Conservation (phyloP, 2,329 filamentous ascomycete genomes). For the Aspergillus costaricaensis region DNA sequence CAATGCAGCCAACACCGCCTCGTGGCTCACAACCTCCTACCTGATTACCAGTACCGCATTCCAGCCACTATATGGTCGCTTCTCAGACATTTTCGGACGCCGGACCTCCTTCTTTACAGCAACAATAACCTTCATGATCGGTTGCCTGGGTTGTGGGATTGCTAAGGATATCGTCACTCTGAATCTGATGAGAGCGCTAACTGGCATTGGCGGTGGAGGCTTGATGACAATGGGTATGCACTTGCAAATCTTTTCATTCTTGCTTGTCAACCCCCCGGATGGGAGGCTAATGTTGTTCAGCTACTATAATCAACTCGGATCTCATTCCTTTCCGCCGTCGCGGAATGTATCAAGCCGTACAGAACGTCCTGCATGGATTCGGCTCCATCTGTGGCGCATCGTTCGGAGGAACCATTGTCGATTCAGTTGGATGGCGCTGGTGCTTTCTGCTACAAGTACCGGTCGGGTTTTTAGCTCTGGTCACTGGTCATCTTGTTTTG, state of each 20-base stretch:
- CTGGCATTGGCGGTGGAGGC: slow-evolving; percentile 72
- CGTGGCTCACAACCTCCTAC: slow-evolving; percentile 61
- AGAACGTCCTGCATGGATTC: slow-evolving; percentile 64
- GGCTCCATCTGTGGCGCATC: slow-evolving; percentile 60
- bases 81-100: slow-evolving; percentile 70
- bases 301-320: slow-evolving; percentile 71
- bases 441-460: slow-evolving; percentile 64
- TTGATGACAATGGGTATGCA: slow-evolving; percentile 62
- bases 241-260: too few relatives aligned
- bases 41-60: slow-evolving; percentile 67
- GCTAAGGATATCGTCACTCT: slow-evolving; percentile 69
- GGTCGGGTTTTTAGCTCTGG: slow-evolving; percentile 57
- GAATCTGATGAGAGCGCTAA: slow-evolving; percentile 69
- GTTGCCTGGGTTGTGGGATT: slow-evolving; percentile 69
- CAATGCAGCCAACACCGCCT: slow-evolving; percentile 48
- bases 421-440: slow-evolving; percentile 51
- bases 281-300: slow-evolving; percentile 19
- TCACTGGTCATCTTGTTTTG: slow-evolving; percentile 57
- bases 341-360: slow-evolving; percentile 69
- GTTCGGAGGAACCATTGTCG: slow-evolving; percentile 47
- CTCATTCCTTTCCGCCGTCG: slow-evolving; percentile 71
- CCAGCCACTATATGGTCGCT: slow-evolving; percentile 70
- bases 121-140: slow-evolving; percentile 63
- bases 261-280: background rate
- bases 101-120: slow-evolving; percentile 63